These are phyloP conservation scores for Talaromyces stipitatus DNA, from an alignment of 495 filamentous ascomycete species.

Conservation along the genomic window DNA sequence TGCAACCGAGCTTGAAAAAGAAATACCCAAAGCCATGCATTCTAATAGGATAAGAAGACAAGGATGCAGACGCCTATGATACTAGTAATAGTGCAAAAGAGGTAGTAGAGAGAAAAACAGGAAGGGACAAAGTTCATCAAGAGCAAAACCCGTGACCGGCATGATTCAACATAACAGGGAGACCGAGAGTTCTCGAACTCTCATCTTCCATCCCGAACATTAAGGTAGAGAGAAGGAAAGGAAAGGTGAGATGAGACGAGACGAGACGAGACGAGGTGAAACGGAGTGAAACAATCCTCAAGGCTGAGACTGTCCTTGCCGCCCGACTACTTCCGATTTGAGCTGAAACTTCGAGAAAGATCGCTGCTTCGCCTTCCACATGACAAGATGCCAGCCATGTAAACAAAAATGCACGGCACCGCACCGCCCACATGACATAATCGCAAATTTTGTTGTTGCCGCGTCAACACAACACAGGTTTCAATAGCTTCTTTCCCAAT, in stretches of 20 bases:
- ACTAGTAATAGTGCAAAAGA: neutral
- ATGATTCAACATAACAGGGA: neutral
- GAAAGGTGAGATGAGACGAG: neutral
- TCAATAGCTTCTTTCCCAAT: neutral
- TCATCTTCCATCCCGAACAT: neutral
- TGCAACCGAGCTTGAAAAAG: neutral
- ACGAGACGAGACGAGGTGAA: neutral
- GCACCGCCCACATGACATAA: neutral
- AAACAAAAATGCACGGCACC: neutral
- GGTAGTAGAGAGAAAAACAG: neutral
- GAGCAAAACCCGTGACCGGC: conserved; percentile 2
- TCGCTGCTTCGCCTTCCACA: neutral
- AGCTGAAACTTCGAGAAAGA: neutral
- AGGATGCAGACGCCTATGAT: neutral
- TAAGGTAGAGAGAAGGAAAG: neutral
- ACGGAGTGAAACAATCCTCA: neutral
- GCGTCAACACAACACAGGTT: neutral
- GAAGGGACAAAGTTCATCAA: neutral
- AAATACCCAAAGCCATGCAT: conserved; percentile 3
- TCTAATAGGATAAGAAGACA: conserved; percentile 2
- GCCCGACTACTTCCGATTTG: neutral
- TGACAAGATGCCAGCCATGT: no score
- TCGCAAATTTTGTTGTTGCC: neutral
- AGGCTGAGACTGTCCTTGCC: neutral
- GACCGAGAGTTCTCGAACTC: neutral